Percentiles rank a stretch among this genome's conserved stretches.
Conservation (phyloP, 1,284 basidiomycete genomes). For the Inonotus hispidus region DNA sequence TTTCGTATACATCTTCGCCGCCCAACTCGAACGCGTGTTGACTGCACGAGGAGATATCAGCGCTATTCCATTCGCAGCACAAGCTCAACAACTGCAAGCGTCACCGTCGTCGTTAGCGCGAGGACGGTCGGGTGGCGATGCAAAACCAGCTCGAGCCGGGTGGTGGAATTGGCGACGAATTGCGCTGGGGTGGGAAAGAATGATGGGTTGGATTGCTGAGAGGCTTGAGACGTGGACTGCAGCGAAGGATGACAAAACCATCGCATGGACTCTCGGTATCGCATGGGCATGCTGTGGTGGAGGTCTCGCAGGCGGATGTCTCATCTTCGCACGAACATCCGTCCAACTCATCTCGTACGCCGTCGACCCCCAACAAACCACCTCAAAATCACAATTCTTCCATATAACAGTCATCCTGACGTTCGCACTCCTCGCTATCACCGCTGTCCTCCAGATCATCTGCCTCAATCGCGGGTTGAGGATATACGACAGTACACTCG, state of each 20-base stretch:
- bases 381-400: slow-evolving; percentile 80
- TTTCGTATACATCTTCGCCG: slow-evolving; percentile 57
- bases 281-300: slow-evolving; percentile 91
- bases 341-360: slow-evolving; percentile 74
- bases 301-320: slow-evolving; percentile 78
- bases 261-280: slow-evolving; percentile 87
- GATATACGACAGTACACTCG: slow-evolving; percentile 72
- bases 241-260: slow-evolving; percentile 72
- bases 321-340: slow-evolving; percentile 88
- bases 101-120: neutral
- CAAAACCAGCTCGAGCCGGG: neutral
- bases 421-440: slow-evolving; percentile 70
- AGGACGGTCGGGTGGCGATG: too few relatives aligned
- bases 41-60: slow-evolving; percentile 57
- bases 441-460: slow-evolving; percentile 85
- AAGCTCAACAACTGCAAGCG: slow-evolving; percentile 25
- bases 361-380: slow-evolving; percentile 54
- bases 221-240: slow-evolving; percentile 72
- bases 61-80: slow-evolving; percentile 45
- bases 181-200: slow-evolving; percentile 36
- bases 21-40: slow-evolving; percentile 65
- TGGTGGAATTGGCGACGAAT: slow-evolving; percentile 17
- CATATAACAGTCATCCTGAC: slow-evolving; percentile 80
- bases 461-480: slow-evolving; percentile 84
- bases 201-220: slow-evolving; percentile 51